Base-by-base conservation (phyloP, 176 grass and related monocot species). In the Carex littledalei region DNA sequence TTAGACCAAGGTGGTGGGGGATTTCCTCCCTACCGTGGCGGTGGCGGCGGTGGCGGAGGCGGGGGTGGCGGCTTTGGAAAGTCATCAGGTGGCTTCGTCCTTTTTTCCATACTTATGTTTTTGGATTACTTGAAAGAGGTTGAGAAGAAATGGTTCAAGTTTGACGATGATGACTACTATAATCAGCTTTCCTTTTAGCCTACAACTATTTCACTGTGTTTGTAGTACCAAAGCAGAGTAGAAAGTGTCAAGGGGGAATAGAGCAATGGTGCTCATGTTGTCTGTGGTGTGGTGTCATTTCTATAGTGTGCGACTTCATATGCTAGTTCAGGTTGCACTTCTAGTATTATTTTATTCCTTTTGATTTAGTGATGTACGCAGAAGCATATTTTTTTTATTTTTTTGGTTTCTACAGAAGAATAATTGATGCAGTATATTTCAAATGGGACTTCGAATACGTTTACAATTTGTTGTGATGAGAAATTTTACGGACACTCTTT, bases 61-160 rank as follows among this genome's bases (percentile, higher is more conserved):
- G 81, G 81, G 2, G 81, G 81, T 5, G 81, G 81, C 3, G 81
- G 81, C 3, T 49, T 11, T 16, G 64, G 61, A 67, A 15, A 15
- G 43, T 68, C 81, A 52, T 83, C 81, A 0, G 81, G 81, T 11
- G 81, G 81, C 1, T 69, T 83, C 21, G 8, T 67, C 41, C 81
- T 83, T 50, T 83, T 83, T 18, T 5, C 55, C 8, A 68, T 68
- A 8, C 45, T 83, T 11, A 83, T 83, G 81, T 18, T 83, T 31
- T 69, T 83, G 81, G 81, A 83, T 83, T 83, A 83, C 61, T 32
- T 83, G 39, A 83, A 83, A 52, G 81, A 83, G 41, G 81, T 83
- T 67, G 81, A 83, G 63, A 83, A 83, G 61, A 83, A 83, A 29
- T 83, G 81, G 81, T 83, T 83, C 43, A 83, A 83, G 41, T 67